phyloP scores from a whole-genome alignment of 1,284 basidiomycete genomes.

The Phlebopus sp. region DNA sequence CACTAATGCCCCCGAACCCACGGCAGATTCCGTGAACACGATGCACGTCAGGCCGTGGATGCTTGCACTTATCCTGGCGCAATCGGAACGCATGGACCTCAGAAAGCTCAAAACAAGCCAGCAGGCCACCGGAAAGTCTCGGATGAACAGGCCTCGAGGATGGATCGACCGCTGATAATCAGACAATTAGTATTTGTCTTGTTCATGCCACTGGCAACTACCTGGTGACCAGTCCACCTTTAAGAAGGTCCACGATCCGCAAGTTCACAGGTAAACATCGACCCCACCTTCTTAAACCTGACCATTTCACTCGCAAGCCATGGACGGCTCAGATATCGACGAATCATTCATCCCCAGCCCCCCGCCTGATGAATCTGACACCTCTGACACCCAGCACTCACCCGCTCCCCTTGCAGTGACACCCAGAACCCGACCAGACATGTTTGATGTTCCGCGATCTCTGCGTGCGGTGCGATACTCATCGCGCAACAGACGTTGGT shows the following conservation, averaged over 20 bases:
- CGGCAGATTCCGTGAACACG: slow-evolving; percentile 22
- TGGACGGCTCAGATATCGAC: slow-evolving; percentile 30
- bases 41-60: slow-evolving; percentile 18
- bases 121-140: slow-evolving; percentile 2
- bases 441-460: slow-evolving; percentile 28
- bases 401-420: slow-evolving; percentile 15
- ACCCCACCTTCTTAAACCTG: slow-evolving; percentile 8
- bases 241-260: slow-evolving; percentile 7
- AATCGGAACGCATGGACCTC: slow-evolving; percentile 24
- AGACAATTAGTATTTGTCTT: neutral
- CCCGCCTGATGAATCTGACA: slow-evolving; percentile 25
- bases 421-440: slow-evolving; percentile 15
- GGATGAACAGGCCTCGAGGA: slow-evolving; percentile 13
- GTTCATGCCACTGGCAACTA: neutral
- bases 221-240: neutral
- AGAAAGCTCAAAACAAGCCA: slow-evolving; percentile 5
- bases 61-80: slow-evolving; percentile 24
- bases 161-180: slow-evolving; percentile 7
- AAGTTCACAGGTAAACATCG: slow-evolving; percentile 4
- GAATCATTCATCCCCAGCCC: slow-evolving; percentile 31
- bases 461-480: slow-evolving; percentile 34
- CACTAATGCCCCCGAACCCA: slow-evolving; percentile 13
- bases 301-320: slow-evolving; percentile 12
- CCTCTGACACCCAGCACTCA: slow-evolving; percentile 33
- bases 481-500: slow-evolving; percentile 30